A percentile compares a stretch with the other conserved stretches of the same genome.
These are phyloP conservation scores for Alternaria longipes DNA, from an alignment of 2,329 filamentous ascomycete species.

Conservation along the genomic window DNA sequence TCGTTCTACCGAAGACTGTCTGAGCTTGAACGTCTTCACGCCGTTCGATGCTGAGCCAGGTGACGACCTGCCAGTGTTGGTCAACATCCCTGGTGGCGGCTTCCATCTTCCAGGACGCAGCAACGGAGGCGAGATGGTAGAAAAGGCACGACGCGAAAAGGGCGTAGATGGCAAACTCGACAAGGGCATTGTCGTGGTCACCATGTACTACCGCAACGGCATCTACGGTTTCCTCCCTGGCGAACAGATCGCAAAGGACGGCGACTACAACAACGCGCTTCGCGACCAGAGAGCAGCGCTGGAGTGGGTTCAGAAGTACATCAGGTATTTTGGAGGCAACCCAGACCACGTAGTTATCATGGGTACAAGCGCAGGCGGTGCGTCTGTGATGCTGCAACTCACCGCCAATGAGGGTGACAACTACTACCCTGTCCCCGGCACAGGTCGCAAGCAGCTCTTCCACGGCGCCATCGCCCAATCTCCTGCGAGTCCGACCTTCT, in stretches of 20 bases:
- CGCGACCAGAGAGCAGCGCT: conserved; percentile 52
- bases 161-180: conserved; percentile 38
- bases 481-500: conserved; percentile 46
- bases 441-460: conserved; percentile 41
- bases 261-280: conserved; percentile 49
- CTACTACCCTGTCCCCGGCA: conserved; percentile 36
- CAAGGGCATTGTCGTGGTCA: conserved; percentile 46
- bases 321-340: conserved; percentile 57
- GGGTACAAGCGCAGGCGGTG: conserved; percentile 48
- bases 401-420: conserved; percentile 45
- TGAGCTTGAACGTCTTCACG: conserved; percentile 53
- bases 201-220: conserved; percentile 49
- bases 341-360: conserved; percentile 59
- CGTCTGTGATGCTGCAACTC: conserved; percentile 42
- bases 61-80: conserved; percentile 50
- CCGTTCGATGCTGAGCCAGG: conserved; percentile 45
- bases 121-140: conserved; percentile 44
- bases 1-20: conserved; percentile 50
- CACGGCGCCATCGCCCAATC: conserved; percentile 46
- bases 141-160: conserved; percentile 41
- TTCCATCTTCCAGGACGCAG: conserved; percentile 51
- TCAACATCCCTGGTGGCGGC: conserved; percentile 59
- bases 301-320: conserved; percentile 55
- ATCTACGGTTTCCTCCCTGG: conserved; percentile 58
- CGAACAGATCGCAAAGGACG: conserved; percentile 49